phyloP scores from a whole-genome alignment of 2,329 filamentous ascomycete genomes.

The Pyrenophora seminiperda region DNA sequence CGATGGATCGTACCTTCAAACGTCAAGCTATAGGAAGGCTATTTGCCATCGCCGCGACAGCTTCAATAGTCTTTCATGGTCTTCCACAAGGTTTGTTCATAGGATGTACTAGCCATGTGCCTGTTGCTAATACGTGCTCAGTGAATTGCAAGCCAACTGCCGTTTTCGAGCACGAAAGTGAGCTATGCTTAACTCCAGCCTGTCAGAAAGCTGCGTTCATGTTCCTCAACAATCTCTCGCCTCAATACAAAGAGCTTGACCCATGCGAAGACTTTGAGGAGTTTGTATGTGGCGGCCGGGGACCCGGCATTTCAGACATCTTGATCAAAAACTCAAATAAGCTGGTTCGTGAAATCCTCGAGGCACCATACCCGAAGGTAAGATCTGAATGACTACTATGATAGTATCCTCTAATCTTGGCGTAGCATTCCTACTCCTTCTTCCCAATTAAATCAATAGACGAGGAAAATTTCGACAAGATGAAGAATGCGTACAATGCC shows the following conservation, averaged over 20 bases:
- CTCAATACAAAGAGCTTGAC: slow-evolving; percentile 66
- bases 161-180: slow-evolving; percentile 13
- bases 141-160: slow-evolving; percentile 10
- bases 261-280: slow-evolving; percentile 72
- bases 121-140: slow-evolving; percentile 5
- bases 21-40: slow-evolving; percentile 21
- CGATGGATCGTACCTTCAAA: slow-evolving; percentile 20
- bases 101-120: neutral
- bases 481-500: slow-evolving; percentile 67
- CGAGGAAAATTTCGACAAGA: slow-evolving; percentile 67
- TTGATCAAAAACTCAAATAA: slow-evolving; percentile 66
- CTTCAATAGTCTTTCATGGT: slow-evolving; percentile 29
- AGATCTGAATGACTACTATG: slow-evolving; percentile 4
- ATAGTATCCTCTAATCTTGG: neutral
- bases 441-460: slow-evolving; percentile 53
- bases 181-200: slow-evolving; percentile 60
- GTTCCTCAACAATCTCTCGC: slow-evolving; percentile 66
- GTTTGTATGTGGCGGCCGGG: slow-evolving; percentile 68
- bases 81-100: slow-evolving; percentile 15
- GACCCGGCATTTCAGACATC: no score
- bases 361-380: slow-evolving; percentile 58
- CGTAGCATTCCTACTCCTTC: slow-evolving; percentile 59
- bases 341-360: slow-evolving; percentile 66
- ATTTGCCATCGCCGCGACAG: slow-evolving; percentile 23
- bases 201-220: slow-evolving; percentile 68